Evolutionary conservation across 2,329 filamentous ascomycete species (phyloP).

Genomic region (Domatiomyces globalis): DNA sequence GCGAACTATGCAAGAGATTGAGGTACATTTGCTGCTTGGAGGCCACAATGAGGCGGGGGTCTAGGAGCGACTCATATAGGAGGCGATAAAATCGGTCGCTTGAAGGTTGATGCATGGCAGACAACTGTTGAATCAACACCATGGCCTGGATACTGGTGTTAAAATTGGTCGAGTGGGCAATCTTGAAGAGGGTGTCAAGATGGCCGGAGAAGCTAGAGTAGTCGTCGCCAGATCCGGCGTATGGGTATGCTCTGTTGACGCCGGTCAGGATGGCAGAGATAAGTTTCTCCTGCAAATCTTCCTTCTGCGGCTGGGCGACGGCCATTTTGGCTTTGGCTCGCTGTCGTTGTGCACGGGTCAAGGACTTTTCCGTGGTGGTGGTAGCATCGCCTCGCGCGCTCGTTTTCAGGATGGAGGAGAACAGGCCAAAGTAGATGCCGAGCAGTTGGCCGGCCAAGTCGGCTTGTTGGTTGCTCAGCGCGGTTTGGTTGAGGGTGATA

Average conservation of each 20-base stretch:
- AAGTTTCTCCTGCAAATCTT: slow-evolving; percentile 76
- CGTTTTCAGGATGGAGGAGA: slow-evolving; percentile 65
- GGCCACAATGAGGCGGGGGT: slow-evolving; percentile 72
- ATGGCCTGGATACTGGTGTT: slow-evolving; percentile 95
- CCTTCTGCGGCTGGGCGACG: slow-evolving; percentile 31
- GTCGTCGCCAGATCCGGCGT: slow-evolving; percentile 55
- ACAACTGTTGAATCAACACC: slow-evolving; percentile 86
- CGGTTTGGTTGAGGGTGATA: slow-evolving; percentile 94
- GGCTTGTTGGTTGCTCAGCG: slow-evolving; percentile 72
- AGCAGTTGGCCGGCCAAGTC: slow-evolving; percentile 66
- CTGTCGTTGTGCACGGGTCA: slow-evolving; percentile 4
- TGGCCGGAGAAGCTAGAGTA: slow-evolving; percentile 73
- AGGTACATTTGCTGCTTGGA: slow-evolving; percentile 94
- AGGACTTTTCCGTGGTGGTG: slow-evolving; percentile 29
- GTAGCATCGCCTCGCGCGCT: slow-evolving; percentile 26
- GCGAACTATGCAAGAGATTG: slow-evolving; percentile 73
- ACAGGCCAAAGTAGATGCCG: slow-evolving; percentile 83
- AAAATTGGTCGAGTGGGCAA: slow-evolving; percentile 96
- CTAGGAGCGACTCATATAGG: slow-evolving; percentile 84
- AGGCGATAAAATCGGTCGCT: slow-evolving; percentile 90
- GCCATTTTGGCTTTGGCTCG: slow-evolving; percentile 13
- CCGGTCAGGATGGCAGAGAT: slow-evolving; percentile 83
- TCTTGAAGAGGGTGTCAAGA: slow-evolving; percentile 83
- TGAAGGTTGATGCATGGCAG: slow-evolving; percentile 62
- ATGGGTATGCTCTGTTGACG: slow-evolving; percentile 91